Evolutionary conservation across 345 rosid species (phyloP).

Genomic region (Pelargonium nanum): DNA sequence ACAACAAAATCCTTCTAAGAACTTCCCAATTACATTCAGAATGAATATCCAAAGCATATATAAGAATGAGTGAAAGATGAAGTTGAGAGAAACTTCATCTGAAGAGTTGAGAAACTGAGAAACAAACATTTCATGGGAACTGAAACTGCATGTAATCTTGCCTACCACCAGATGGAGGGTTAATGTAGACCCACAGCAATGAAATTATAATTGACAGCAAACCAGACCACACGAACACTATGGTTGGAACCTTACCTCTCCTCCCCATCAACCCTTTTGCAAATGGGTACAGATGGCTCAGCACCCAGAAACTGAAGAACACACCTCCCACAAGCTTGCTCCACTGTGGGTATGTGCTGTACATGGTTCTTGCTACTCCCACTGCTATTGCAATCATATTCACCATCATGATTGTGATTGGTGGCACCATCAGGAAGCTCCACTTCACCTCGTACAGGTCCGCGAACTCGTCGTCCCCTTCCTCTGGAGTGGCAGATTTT

Average conservation of each 20-base stretch:
- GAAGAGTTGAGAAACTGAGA: conserved; percentile 17
- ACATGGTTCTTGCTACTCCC: conserved; percentile 51
- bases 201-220: conserved; percentile 54
- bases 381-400: conserved; percentile 50
- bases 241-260: conserved; percentile 65
- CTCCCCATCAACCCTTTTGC: conserved; percentile 84
- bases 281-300: conserved; percentile 65
- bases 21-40: conserved; percentile 6
- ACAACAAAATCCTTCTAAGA: too few relatives aligned
- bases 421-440: conserved; percentile 69
- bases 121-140: conserved; percentile 28
- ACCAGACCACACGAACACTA: conserved; percentile 70
- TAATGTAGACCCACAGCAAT: conserved; percentile 59
- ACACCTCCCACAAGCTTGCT: conserved; percentile 76
- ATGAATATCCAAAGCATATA: background rate
- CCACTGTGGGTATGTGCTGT: conserved; percentile 62
- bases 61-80: conserved; percentile 13
- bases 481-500: conserved; percentile 53
- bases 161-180: conserved; percentile 42
- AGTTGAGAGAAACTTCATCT: too few relatives aligned
- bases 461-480: conserved; percentile 56
- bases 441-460: conserved; percentile 54
- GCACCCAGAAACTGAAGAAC: conserved; percentile 76
- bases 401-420: conserved; percentile 57
- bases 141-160: conserved; percentile 37